Evolutionary conservation across 208 protist genomes (phyloP).

Genomic region (Acanthamoeba sp.): DNA sequence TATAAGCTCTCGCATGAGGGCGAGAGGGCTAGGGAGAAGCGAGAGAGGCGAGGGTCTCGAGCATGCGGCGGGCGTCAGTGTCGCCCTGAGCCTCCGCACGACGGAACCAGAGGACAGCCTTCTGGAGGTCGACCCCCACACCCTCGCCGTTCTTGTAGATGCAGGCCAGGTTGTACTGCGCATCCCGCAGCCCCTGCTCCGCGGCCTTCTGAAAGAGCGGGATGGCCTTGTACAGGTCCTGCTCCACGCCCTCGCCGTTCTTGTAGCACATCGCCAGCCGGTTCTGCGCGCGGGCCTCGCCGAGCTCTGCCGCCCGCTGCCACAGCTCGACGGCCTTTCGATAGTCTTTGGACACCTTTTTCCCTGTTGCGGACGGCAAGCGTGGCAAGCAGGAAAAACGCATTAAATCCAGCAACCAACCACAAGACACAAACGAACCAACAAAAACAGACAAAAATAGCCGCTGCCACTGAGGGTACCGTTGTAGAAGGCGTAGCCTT

Average conservation of each 20-base stretch:
- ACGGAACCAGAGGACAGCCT: constrained; percentile 73
- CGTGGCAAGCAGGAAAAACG: too few species aligned
- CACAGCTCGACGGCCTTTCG: constrained; percentile 63
- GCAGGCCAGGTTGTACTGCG: constrained; percentile 73
- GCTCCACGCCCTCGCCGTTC: constrained; percentile 74
- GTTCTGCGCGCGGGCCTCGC: constrained; percentile 57
- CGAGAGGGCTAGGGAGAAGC: background rate
- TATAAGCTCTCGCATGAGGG: too few species aligned
- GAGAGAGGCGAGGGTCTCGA: constrained; percentile 66
- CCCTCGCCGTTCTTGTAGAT: constrained; percentile 76
- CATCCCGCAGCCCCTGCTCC: constrained; percentile 58
- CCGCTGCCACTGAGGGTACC: constrained; percentile 34
- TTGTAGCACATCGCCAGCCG: constrained; percentile 76
- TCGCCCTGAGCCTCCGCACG: constrained; percentile 65
- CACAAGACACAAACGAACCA: too few species aligned
- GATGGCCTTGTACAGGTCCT: constrained; percentile 71
- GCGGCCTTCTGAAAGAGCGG: constrained; percentile 71
- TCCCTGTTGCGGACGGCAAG: constrained; percentile 33
- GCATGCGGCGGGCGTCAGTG: constrained; percentile 67
- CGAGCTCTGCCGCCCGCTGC: constrained; percentile 68
- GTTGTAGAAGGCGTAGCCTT: constrained; percentile 76
- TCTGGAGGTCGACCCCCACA: constrained; percentile 30
- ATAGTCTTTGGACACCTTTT: constrained; percentile 45
- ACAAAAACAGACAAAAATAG: too few species aligned
- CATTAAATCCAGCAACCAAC: too few species aligned